These are phyloP conservation scores for Pseudopyricularia cyperi DNA, from an alignment of 2,329 filamentous ascomycete species.

Conservation along the genomic window DNA sequence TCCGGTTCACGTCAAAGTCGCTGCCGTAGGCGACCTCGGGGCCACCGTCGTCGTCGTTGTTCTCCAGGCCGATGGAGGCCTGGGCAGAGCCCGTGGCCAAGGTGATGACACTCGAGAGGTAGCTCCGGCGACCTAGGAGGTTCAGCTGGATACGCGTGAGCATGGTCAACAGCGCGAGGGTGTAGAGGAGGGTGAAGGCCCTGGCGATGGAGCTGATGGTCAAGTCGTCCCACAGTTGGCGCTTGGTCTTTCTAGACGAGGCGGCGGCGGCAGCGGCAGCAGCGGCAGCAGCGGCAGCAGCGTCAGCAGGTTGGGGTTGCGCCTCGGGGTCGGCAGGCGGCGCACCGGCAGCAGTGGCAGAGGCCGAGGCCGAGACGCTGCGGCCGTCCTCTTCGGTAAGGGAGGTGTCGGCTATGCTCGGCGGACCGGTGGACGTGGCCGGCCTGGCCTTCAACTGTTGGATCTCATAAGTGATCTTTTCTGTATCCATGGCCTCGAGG, in stretches of 20 bases:
- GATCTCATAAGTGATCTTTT: conserved; percentile 83
- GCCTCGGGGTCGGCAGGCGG: not conserved
- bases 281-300: conserved; percentile 2
- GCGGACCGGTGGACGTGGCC: conserved; percentile 26
- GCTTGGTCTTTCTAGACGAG: conserved; percentile 56
- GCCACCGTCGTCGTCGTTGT: conserved; percentile 86
- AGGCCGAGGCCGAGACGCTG: conserved; percentile 35
- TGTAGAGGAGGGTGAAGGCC: conserved; percentile 86
- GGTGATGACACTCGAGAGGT: conserved; percentile 88
- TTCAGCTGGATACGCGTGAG: conserved; percentile 94
- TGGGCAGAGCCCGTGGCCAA: conserved; percentile 65
- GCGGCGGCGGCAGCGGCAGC: conserved; percentile 3
- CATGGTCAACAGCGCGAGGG: conserved; percentile 74
- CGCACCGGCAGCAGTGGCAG: conserved; percentile 18
- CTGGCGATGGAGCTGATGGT: conserved; percentile 90
- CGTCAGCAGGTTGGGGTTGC: not conserved
- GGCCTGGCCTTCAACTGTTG: conserved; percentile 67
- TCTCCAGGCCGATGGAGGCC: conserved; percentile 76
- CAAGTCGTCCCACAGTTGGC: conserved; percentile 92
- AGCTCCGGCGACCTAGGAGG: conserved; percentile 86
- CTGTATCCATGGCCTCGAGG: conserved; percentile 75
- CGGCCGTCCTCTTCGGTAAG: conserved; percentile 71
- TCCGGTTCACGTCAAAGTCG: conserved; percentile 91
- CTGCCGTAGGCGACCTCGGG: conserved; percentile 72
- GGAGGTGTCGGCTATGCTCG: conserved; percentile 55